Evolutionary conservation across 495 filamentous ascomycete genomes (phyloP).

Genomic region (Penicillium ochrochloron): DNA sequence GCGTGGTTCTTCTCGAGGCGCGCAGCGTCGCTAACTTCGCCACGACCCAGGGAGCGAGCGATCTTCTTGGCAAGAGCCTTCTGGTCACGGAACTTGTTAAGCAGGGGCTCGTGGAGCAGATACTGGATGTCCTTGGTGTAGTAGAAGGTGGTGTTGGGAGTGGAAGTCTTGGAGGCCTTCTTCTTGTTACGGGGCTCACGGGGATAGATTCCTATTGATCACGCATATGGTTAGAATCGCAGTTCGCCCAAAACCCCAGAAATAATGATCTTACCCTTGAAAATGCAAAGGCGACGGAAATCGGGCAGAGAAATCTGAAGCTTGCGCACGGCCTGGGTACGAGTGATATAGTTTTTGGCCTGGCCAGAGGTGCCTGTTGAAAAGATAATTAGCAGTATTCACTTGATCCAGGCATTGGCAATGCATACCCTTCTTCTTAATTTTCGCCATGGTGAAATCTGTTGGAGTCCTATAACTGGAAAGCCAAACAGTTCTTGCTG

Average conservation of each 20-base stretch:
- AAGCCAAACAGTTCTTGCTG: slow-evolving; percentile 30
- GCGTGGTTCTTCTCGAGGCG: slow-evolving; percentile 83
- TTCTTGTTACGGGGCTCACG: slow-evolving; percentile 95
- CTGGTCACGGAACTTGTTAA: slow-evolving; percentile 94
- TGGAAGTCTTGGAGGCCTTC: slow-evolving; percentile 90
- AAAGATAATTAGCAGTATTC: slow-evolving; percentile 25
- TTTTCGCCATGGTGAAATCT: slow-evolving; percentile 66
- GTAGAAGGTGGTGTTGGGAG: slow-evolving; percentile 93
- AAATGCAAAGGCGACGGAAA: slow-evolving; percentile 97
- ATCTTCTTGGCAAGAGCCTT: slow-evolving; percentile 98
- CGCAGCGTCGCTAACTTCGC: slow-evolving; percentile 84
- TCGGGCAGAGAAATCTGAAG: slow-evolving; percentile 96
- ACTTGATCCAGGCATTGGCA: slow-evolving; percentile 1
- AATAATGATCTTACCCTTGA: slow-evolving; percentile 72
- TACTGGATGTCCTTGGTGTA: slow-evolving; percentile 99
- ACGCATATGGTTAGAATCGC: slow-evolving; percentile 19
- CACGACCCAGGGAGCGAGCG: slow-evolving; percentile 82
- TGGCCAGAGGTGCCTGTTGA: slow-evolving; percentile 76
- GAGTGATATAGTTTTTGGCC: slow-evolving; percentile 98
- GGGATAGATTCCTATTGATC: slow-evolving; percentile 79
- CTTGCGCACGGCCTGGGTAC: slow-evolving; percentile 95
- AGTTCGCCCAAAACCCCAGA: neutral
- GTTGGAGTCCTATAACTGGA: slow-evolving; percentile 19
- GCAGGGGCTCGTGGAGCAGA: slow-evolving; percentile 93
- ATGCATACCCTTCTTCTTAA: slow-evolving; percentile 86